Evolutionary conservation across 2,329 filamentous ascomycete genomes (phyloP), one percentile per base, ranked within the genome.

Genomic region (Dothideomycetes sp.): DNA sequence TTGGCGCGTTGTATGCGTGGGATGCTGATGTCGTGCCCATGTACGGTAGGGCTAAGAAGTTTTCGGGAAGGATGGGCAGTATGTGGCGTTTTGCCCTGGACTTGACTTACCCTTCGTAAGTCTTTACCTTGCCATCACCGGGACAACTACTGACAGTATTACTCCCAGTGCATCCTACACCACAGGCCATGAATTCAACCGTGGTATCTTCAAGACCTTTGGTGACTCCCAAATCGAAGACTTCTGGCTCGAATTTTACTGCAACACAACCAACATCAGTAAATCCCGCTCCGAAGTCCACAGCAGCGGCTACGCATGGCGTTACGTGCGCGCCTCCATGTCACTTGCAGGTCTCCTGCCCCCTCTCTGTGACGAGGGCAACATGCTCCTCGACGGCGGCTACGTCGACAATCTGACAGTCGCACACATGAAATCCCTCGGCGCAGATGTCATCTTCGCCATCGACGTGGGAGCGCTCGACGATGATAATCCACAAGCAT

Each of bases 71-170:
- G n/a, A 98, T 98, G 93, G 86, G 85, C 31, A 96, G 89, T 62
- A 85, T 96, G 65, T 98, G 91, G 91, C 79, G 91, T n/a, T 95
- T 98, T 59, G 88, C 88, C 1, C 70, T 98, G 3, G 91, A 98
- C 57, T 64, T 98, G 52, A 98, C 91, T 0, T 98, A 98, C 59
- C 91, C 91, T 0, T 91, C 89, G 61, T 64, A 58, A 55, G 62
- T 56, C 12, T 13, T 22, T n/a, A 4, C 11, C 15, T 24, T 24
- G 4, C 6, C 13, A 16, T 15, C 10, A 23, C 5, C 16, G 12
- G 1, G 12, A 11, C 13, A 11, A n/a, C 18, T 17, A 43, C 43
- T 55, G 53, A 47, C 53, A 18, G 15, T n/a, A n/a, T n/a, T n/a
- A n/a, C 3, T 13, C 27, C 1, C 36, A 64, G 62, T 5, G 86